Percentiles rank a stretch among this genome's conserved stretches.
phyloP scores from a whole-genome alignment of 495 filamentous ascomycete genomes.

The Tuber umbilicatum region DNA sequence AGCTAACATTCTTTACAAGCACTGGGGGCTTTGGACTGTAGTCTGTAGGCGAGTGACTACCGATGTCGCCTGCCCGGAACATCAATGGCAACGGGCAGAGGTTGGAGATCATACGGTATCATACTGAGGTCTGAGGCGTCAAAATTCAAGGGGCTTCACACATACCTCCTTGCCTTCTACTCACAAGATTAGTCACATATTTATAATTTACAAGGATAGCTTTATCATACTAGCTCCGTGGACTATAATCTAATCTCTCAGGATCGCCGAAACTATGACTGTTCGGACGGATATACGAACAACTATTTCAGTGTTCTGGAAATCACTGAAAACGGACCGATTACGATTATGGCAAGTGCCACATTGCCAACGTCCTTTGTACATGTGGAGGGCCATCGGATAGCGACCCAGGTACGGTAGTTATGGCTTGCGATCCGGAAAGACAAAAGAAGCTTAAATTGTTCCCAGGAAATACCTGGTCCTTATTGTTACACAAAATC shows the following conservation, averaged over 20 bases:
- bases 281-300: neutral
- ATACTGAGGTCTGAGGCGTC: neutral
- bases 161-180: neutral
- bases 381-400: neutral
- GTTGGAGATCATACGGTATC: neutral
- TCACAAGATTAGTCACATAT: neutral
- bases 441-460: neutral
- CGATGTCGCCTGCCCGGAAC: neutral
- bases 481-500: neutral
- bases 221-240: neutral
- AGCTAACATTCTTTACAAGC: neutral
- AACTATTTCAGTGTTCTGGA: neutral
- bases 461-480: neutral
- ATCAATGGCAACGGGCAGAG: neutral
- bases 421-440: neutral
- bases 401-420: neutral
- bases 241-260: neutral
- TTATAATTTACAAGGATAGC: neutral
- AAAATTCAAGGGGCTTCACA: neutral
- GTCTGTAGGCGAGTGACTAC: neutral
- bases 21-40: too few relatives aligned
- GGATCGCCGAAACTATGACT: neutral
- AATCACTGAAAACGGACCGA: neutral
- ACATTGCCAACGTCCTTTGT: neutral
- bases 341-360: neutral